A percentile compares a stretch with the other conserved stretches of the same genome.
phyloP scores from a whole-genome alignment of 495 filamentous ascomycete genomes.

The Neurospora pannonica region DNA sequence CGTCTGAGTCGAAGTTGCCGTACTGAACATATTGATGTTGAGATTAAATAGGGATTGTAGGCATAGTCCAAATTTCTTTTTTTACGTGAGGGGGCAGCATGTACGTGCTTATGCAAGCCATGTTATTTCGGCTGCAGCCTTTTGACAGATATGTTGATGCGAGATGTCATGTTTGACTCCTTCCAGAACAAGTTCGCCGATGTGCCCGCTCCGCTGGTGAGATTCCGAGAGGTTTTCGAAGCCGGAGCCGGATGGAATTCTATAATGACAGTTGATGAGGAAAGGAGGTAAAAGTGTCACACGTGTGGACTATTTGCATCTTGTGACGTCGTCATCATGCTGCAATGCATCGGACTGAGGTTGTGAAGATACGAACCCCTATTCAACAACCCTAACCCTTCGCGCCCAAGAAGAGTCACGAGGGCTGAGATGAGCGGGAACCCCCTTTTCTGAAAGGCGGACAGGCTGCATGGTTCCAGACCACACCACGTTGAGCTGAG shows the following conservation, averaged over 20 bases:
- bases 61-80: background rate
- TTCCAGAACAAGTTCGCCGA: background rate
- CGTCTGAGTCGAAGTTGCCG: slow-evolving; percentile 18
- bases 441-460: background rate
- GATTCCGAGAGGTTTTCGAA: background rate
- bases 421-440: background rate
- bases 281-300: background rate
- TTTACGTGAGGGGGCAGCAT: background rate
- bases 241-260: too few species aligned
- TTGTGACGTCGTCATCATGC: background rate
- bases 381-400: background rate
- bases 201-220: background rate
- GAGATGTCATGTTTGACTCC: background rate
- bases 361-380: background rate
- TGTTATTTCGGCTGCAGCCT: background rate
- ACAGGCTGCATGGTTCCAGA: background rate
- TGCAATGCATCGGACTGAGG: background rate
- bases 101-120: background rate
- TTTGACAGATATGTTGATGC: background rate
- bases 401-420: background rate
- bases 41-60: background rate
- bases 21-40: slow-evolving; percentile 3
- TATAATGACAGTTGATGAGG: background rate
- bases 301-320: background rate
- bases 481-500: background rate